Percentiles rank a stretch among this genome's conserved stretches.
Evolutionary conservation across 306 rosid species (phyloP).

Genomic region (Cucurbita ficifolia): DNA sequence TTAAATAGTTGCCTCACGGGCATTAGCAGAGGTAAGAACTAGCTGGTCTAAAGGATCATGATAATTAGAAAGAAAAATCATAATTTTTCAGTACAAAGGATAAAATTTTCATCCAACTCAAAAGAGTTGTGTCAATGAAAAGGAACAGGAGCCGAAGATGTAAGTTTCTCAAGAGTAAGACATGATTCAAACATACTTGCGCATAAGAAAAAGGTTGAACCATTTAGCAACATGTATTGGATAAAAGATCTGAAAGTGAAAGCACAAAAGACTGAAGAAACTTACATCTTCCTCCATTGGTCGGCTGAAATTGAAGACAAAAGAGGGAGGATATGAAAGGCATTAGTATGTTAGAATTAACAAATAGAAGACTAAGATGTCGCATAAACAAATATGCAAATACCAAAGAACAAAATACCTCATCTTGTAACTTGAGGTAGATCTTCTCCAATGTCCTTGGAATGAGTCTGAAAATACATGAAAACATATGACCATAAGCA

Average conservation of each 20-base stretch:
- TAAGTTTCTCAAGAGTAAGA: neutral
- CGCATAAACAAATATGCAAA: neutral
- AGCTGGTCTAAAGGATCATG: neutral
- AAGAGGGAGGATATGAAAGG: neutral
- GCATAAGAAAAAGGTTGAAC: neutral
- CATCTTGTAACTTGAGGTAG: neutral
- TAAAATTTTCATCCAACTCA: neutral
- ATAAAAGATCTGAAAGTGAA: neutral
- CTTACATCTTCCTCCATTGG: constrained; percentile 93
- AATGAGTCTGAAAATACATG: neutral
- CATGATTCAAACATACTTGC: neutral
- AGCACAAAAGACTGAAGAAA: constrained; percentile 1
- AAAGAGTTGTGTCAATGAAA: neutral
- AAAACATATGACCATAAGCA: neutral
- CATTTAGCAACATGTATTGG: neutral
- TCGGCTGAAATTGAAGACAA: constrained; percentile 18
- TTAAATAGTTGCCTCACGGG: neutral
- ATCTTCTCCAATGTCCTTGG: neutral
- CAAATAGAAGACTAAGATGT: neutral
- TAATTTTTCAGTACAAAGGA: neutral
- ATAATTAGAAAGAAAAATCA: neutral
- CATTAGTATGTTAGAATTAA: neutral
- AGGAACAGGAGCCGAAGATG: neutral
- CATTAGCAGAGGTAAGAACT: neutral
- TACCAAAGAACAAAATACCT: neutral